Conservation (phyloP, 139 green algal genomes). For the Chlorella sp. region DNA sequence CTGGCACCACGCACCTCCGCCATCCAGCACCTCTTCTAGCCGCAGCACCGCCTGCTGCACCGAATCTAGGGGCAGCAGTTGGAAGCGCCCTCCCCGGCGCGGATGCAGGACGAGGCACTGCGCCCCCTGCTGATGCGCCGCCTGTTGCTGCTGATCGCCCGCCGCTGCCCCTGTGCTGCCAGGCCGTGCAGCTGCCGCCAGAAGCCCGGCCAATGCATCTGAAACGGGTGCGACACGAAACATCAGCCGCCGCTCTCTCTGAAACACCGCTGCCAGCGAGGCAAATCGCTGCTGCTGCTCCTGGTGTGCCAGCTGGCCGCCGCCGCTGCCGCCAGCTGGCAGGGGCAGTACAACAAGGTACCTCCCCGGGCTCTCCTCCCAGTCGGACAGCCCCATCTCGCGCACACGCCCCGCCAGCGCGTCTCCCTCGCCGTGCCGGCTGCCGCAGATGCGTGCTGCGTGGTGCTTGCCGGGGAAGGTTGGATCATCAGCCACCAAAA, state of each 20-base stretch:
- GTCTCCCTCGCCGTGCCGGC: not conserved
- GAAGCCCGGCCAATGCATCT: not conserved
- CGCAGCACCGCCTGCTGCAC: not conserved
- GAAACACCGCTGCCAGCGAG: not conserved
- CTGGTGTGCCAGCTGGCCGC: not conserved
- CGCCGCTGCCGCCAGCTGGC: not conserved
- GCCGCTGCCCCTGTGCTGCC: not conserved
- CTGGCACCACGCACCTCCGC: not conserved
- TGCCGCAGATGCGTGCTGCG: not conserved
- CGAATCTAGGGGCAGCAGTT: not conserved
- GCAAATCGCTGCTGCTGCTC: not conserved
- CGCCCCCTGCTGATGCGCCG: not conserved
- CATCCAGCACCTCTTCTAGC: slow-evolving; percentile 11
- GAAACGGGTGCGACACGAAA: not conserved
- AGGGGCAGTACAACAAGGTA: slow-evolving; percentile 12
- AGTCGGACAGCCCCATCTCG: not conserved
- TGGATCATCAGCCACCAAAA: not conserved
- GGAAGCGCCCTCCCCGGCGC: not conserved
- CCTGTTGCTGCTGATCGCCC: not conserved
- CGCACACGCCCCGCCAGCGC: not conserved
- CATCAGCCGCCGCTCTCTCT: not conserved
- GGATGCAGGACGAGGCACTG: not conserved
- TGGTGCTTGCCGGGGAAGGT: not conserved
- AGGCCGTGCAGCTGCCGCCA: not conserved
- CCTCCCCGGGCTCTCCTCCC: slow-evolving; percentile 8